Percentiles rank a stretch among this genome's conserved stretches.
phyloP scores from a whole-genome alignment of 192 early-diverging fungal species.

The Spinellus fusiger region DNA sequence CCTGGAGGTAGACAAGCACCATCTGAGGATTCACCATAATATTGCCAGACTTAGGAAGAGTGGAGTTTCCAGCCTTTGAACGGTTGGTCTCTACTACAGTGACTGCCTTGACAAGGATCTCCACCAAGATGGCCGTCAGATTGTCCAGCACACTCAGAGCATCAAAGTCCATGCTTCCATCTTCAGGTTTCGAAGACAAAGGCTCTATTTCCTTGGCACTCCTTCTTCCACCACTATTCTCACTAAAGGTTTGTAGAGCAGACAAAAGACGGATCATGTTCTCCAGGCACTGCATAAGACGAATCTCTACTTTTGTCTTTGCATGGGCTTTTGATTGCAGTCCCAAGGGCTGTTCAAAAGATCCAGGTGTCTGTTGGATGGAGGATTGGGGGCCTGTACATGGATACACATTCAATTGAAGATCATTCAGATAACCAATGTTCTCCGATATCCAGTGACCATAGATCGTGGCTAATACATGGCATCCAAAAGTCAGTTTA shows the following conservation, averaged over 20 bases:
- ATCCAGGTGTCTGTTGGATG: not conserved
- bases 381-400: not conserved
- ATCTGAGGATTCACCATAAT: conserved; percentile 23
- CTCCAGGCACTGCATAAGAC: conserved; percentile 16
- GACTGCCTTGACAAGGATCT: conserved; percentile 21
- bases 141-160: conserved; percentile 4
- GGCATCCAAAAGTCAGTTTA: conserved; percentile 6
- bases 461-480: conserved; percentile 10
- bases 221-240: not conserved
- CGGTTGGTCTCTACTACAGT: conserved; percentile 21
- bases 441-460: conserved; percentile 18
- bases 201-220: too few relatives aligned
- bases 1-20: conserved; percentile 26
- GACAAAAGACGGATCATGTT: conserved; percentile 7
- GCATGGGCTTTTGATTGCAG: not conserved
- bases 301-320: conserved; percentile 12
- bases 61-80: not conserved
- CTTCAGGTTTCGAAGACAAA: not conserved
- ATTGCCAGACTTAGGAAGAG: conserved; percentile 12
- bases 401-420: not conserved
- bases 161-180: not conserved
- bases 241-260: not conserved
- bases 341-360: not conserved
- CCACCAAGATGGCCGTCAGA: conserved; percentile 16
- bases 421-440: not conserved